Conservation (phyloP, 306 rosid genomes). For the Rosa persica region DNA sequence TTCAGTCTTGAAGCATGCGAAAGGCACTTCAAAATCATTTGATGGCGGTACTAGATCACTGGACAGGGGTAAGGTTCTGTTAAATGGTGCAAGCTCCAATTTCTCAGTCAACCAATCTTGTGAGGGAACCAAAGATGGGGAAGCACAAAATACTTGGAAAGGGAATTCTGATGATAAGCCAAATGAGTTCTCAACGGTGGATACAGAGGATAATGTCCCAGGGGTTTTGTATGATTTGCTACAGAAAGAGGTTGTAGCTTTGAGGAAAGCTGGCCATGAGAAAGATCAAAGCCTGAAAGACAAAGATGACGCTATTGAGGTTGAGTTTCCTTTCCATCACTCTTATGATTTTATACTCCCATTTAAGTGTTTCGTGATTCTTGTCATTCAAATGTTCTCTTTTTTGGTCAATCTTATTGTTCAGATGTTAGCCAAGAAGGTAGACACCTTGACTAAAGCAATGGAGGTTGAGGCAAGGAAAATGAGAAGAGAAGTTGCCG, state of each 20-base stretch:
- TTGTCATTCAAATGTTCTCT: conserved; percentile 54
- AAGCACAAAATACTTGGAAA: conserved; percentile 60
- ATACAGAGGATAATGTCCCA: conserved; percentile 76
- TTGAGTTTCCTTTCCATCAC: conserved; percentile 32
- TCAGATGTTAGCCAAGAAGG: conserved; percentile 99
- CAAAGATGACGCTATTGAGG: conserved; percentile 98
- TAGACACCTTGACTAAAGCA: conserved; percentile 95
- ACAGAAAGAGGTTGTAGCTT: conserved; percentile 87
- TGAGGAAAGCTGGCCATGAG: conserved; percentile 94
- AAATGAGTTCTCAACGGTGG: conserved; percentile 59
- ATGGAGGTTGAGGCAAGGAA: conserved; percentile 99
- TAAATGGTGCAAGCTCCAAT: conserved; percentile 72
- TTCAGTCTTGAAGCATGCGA: conserved; percentile 87
- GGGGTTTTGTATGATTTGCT: conserved; percentile 84
- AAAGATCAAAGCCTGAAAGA: conserved; percentile 98
- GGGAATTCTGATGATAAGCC: conserved; percentile 79
- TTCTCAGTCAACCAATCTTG: conserved; percentile 73
- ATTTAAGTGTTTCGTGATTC: conserved; percentile 24
- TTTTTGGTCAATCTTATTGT: conserved; percentile 26
- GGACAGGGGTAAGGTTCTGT: conserved; percentile 83
- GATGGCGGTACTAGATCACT: conserved; percentile 95
- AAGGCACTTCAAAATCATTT: conserved; percentile 96
- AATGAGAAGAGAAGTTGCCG: conserved; percentile 98
- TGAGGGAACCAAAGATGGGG: conserved; percentile 64
- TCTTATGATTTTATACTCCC: conserved; percentile 4